Base-by-base conservation (phyloP, 805 yeast genomes). In the Yamadazyma sp. region DNA sequence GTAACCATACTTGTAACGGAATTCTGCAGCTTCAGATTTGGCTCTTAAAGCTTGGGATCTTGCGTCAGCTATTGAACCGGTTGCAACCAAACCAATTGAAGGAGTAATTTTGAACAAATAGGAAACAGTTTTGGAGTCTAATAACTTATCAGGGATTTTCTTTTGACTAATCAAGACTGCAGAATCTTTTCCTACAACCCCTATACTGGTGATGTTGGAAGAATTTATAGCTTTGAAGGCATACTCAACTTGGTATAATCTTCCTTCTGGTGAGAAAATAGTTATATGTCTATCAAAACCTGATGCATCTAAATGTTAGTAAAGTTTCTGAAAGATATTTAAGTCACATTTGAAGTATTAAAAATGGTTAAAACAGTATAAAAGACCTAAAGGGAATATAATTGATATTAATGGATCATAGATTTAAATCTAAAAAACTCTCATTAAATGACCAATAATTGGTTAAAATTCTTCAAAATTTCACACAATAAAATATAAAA, bases 251-350 rank as follows among this genome's bases (percentile, higher is more conserved):
- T 93, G 98, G 66, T 84, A 93, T 43, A 93, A 73, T 63, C 98
- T 81, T 30, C 98, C 98, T 60, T 93, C 98, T 14, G 98, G 98
- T 25, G 98, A 91, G 69, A 93, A 93, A 52, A 93, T 89, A 19
- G 98, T 93, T 61, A 93, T 93, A 62, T 93, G 98, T 72, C 98
- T 85, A 69, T 93, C 98, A 61, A 89, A 93, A 36, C 98, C 98
- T n/a, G 98, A 95, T 44, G 81, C 72, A 25, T 29, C 38, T 35
- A 24, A 5, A 26, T 16, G 32, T 27, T 33, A 33, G 37, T 27
- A 28, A 10, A n/a, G 17, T 11, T 23, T 14, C 12, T 4, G 18
- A 23, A 16, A n/a, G n/a, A n/a, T n/a, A n/a, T n/a, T n/a, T n/a
- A n/a, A n/a, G n/a, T n/a, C n/a, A n/a, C n/a, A n/a, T n/a, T n/a